Conservation (phyloP, 352 stramenopile genomes). For the Phytophthora syringae region DNA sequence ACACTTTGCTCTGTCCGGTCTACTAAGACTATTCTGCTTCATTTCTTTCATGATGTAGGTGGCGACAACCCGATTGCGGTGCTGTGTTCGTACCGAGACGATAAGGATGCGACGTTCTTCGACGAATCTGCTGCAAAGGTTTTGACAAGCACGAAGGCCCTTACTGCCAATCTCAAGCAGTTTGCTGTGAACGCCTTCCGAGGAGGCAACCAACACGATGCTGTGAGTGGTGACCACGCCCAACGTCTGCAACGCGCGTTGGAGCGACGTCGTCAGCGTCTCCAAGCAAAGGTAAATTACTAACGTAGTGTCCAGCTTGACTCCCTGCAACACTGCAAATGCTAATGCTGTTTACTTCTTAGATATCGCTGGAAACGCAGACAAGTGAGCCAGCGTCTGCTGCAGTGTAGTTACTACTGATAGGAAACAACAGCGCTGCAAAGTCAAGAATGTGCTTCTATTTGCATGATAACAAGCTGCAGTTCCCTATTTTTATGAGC, state of each 20-base stretch:
- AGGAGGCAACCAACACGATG: constrained; percentile 14
- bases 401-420: constrained; percentile 12
- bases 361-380: constrained; percentile 29
- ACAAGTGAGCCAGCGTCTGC: constrained; percentile 10
- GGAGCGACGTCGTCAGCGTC: constrained; percentile 50
- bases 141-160: background rate
- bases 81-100: constrained; percentile 55
- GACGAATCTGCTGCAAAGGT: constrained; percentile 15
- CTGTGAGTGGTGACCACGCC: constrained; percentile 20
- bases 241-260: constrained; percentile 54
- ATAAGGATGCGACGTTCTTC: constrained; percentile 37
- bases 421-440: background rate
- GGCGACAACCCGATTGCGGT: constrained; percentile 66
- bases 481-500: background rate
- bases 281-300: constrained; percentile 47
- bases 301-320: background rate
- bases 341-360: too few relatives aligned
- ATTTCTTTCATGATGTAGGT: constrained; percentile 29
- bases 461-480: background rate
- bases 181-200: constrained; percentile 8
- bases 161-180: constrained; percentile 21
- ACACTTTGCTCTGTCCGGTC: background rate
- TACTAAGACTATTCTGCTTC: background rate
- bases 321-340: background rate
- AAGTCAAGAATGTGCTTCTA: background rate